A percentile compares a stretch with the other conserved stretches of the same genome.
phyloP scores from a whole-genome alignment of 495 filamentous ascomycete species.

The Annulohypoxylon maeteangense region DNA sequence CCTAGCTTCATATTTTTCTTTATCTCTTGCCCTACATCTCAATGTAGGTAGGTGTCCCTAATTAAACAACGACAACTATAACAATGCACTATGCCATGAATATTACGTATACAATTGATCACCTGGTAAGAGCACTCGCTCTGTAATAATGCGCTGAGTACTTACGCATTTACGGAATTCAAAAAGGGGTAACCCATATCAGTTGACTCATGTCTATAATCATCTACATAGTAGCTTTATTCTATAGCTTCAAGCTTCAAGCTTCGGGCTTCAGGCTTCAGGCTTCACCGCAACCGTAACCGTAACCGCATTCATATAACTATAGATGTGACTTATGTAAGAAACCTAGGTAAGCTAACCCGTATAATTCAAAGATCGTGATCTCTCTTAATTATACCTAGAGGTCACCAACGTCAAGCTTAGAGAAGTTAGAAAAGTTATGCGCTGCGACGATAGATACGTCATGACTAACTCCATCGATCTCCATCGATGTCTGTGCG shows the following conservation, averaged over 20 bases:
- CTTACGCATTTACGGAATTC: not conserved
- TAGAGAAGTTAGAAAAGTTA: slow-evolving; percentile 6
- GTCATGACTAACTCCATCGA: slow-evolving; percentile 18
- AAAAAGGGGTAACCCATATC: not conserved
- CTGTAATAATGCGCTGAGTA: not conserved
- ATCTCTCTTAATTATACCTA: not conserved
- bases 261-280: too few species aligned
- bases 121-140: not conserved
- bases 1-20: not conserved
- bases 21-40: not conserved
- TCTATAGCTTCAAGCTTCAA: slow-evolving; percentile 1
- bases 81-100: not conserved
- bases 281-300: slow-evolving; percentile 16
- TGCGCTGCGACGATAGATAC: slow-evolving; percentile 22
- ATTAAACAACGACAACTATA: not conserved
- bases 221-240: too few species aligned
- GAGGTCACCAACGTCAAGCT: slow-evolving; percentile 6
- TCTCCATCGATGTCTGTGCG: slow-evolving; percentile 25
- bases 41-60: not conserved
- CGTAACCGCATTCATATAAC: not conserved
- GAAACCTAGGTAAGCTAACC: not conserved
- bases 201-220: not conserved
- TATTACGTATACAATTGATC: not conserved
- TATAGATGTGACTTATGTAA: too few species aligned
- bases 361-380: not conserved